Evolutionary conservation across 495 filamentous ascomycete genomes (phyloP), one percentile per base, ranked within the genome.

Genomic region (Collariella sp.): DNA sequence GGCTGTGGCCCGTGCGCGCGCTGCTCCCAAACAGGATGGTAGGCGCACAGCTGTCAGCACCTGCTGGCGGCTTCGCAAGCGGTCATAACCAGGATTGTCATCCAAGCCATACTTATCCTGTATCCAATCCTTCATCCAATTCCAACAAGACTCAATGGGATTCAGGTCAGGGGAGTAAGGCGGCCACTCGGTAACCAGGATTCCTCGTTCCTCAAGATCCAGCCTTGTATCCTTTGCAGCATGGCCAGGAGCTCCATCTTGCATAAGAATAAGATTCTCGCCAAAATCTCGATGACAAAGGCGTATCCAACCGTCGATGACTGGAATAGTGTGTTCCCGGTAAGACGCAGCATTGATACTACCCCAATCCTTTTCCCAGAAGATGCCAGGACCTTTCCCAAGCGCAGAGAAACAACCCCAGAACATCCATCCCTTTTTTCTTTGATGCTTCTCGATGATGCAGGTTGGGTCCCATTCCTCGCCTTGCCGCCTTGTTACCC

Each of bases 361-460:
- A 5, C 59, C 65, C 65, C 60, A 68, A 35, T 67, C 63, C 52
- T 70, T 70, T 42, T 67, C 61, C 61, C 58, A 70, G 31, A 70
- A 65, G 18, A 70, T 43, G 0, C 58, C 58, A 40, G 46, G 62
- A 12, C 67, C 65, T 50, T 67, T 63, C 7, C 51, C 54, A 13
- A 2, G 20, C 39, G 57, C 54, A 47, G 54, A 59, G 52, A 63
- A 67, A 16, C 43, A 59, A 4, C 61, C 61, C 42, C 56, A 66
- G 39, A 70, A 67, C 59, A 70, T 70, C 61, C 54, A 70, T 15
- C 65, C 64, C 0, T 7, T 31, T 11, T 54, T 56, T 20, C 58
- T 42, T 46, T 57, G 36, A 16, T 59, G 7, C 11, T 50, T 46
- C 38, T 62, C 36, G 0, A 60, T 50, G 12, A 62, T 57, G 42